phyloP scores from a whole-genome alignment of 305 asterid species.

The Salvia sclarea region DNA sequence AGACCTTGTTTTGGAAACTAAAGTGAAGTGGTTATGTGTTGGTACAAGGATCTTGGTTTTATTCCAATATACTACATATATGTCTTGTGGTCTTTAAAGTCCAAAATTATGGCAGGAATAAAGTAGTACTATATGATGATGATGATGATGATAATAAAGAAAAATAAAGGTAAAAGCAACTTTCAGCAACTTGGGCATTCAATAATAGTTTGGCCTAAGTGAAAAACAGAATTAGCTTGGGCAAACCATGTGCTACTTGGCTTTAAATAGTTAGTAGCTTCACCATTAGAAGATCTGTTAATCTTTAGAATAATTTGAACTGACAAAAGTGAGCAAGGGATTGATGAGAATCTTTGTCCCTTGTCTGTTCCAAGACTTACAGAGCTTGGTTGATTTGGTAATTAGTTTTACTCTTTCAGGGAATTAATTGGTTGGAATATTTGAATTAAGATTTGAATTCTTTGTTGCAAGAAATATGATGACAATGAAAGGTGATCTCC shows the following conservation, averaged over 20 bases:
- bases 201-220: background rate
- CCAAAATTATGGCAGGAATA: constrained; percentile 44
- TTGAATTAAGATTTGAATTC: background rate
- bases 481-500: no score
- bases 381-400: constrained; percentile 9
- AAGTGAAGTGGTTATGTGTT: constrained; percentile 34
- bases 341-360: constrained; percentile 36
- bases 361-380: constrained; percentile 28
- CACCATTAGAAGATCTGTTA: constrained; percentile 19
- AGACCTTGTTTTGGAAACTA: constrained; percentile 23
- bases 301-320: constrained; percentile 34
- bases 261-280: constrained; percentile 27
- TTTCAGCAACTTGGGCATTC: constrained; percentile 53
- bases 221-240: constrained; percentile 30
- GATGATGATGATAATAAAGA: constrained; percentile 22
- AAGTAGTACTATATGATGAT: constrained; percentile 26
- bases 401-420: constrained; percentile 20
- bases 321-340: constrained; percentile 31
- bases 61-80: constrained; percentile 18
- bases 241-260: constrained; percentile 48
- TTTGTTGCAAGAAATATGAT: no score
- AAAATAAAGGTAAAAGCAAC: constrained; percentile 45
- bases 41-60: constrained; percentile 42
- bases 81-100: constrained; percentile 40
- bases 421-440: background rate